Evolutionary conservation across 768 basidiomycete genomes (phyloP).

Genomic region (Mycena polygramma): DNA sequence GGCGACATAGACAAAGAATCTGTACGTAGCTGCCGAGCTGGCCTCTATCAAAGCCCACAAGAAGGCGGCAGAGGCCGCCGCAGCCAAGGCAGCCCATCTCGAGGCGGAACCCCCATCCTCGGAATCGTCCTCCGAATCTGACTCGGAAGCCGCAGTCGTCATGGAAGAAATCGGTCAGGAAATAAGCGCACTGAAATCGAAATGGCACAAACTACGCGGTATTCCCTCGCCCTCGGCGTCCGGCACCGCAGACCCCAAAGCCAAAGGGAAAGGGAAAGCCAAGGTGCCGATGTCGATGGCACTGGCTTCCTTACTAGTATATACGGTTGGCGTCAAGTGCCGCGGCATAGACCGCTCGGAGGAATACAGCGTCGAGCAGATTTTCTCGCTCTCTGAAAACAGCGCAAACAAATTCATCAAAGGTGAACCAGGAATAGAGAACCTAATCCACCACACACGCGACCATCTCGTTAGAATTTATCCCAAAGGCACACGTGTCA

Average conservation of each 20-base stretch:
- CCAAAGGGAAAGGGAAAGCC: slow-evolving; percentile 50
- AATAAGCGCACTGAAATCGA: slow-evolving; percentile 41
- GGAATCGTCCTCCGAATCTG: slow-evolving; percentile 40
- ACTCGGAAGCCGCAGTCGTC: slow-evolving; percentile 39
- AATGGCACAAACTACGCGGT: slow-evolving; percentile 45
- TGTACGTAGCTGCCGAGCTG: slow-evolving; percentile 67
- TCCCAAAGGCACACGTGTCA: slow-evolving; percentile 87
- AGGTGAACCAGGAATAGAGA: slow-evolving; percentile 61
- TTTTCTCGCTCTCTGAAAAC: slow-evolving; percentile 94
- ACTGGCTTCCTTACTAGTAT: slow-evolving; percentile 87
- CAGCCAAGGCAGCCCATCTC: slow-evolving; percentile 41
- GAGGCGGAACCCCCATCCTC: slow-evolving; percentile 43
- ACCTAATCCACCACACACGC: slow-evolving; percentile 92
- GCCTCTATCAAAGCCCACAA: slow-evolving; percentile 67
- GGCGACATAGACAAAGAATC: slow-evolving; percentile 75
- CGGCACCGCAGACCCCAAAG: slow-evolving; percentile 14
- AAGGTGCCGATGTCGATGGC: slow-evolving; percentile 82
- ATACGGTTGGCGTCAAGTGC: slow-evolving; percentile 96
- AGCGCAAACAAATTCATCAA: slow-evolving; percentile 84
- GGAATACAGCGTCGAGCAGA: slow-evolving; percentile 85
- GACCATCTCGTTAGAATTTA: slow-evolving; percentile 90
- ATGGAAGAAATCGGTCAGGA: slow-evolving; percentile 40
- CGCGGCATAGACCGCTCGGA: slow-evolving; percentile 93
- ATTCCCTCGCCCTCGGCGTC: slow-evolving; percentile 37
- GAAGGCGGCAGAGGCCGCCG: slow-evolving; percentile 27